phyloP scores from a whole-genome alignment of 192 early-diverging fungal genomes.

The Entomortierella lignicola region DNA sequence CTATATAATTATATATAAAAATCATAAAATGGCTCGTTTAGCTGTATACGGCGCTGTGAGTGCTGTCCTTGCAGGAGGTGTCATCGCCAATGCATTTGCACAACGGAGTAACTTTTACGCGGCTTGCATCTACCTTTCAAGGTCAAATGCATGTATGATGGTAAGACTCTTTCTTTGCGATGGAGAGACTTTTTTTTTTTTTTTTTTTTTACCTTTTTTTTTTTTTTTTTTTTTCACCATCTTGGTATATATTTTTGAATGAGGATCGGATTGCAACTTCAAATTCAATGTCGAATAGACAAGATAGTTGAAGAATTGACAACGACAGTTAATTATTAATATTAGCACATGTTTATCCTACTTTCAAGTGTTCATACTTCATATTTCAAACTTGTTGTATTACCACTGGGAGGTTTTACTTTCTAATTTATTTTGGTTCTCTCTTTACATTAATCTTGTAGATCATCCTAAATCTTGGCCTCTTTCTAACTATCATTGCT shows the following conservation, averaged over 20 bases:
- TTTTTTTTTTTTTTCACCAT: no score
- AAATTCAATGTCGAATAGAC: no score
- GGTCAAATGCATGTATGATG: constrained; percentile 90
- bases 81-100: constrained; percentile 72
- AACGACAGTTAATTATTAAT: no score
- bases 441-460: constrained; percentile 21
- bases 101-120: constrained; percentile 89
- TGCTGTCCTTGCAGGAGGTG: constrained; percentile 69
- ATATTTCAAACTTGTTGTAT: no score
- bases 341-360: no score
- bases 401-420: not conserved
- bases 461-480: constrained; percentile 84
- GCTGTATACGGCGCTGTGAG: constrained; percentile 80
- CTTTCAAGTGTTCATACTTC: no score
- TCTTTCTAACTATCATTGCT: constrained; percentile 82
- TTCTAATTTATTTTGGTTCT: not conserved
- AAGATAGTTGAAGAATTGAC: no score
- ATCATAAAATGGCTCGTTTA: constrained; percentile 63
- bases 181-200: not conserved
- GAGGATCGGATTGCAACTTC: no score
- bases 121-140: constrained; percentile 89
- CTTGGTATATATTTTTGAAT: no score
- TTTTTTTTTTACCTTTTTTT: not conserved
- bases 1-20: no score
- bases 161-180: no score